Base-by-base conservation (phyloP, 1,284 basidiomycete genomes). In the Boletellus dicymbophilus region DNA sequence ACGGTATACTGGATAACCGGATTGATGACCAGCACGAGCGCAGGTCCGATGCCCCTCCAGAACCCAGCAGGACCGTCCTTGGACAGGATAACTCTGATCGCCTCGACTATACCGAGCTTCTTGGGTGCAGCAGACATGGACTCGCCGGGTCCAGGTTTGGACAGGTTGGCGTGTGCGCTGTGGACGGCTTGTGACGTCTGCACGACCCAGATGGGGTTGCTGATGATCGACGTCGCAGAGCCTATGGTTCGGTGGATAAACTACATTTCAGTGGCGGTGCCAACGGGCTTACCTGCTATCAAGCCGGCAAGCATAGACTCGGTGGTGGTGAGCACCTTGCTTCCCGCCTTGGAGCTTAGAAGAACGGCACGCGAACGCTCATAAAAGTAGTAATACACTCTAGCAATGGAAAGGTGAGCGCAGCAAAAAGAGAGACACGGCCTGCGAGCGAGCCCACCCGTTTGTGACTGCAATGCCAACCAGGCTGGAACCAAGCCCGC, bases 141-240 rank as follows among this genome's bases (percentile, higher is more conserved):
- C n/a, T n/a, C n/a, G n/a, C n/a, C n/a, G n/a, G 33, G 28, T 12
- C 65, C 53, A 10, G 67, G 57, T 3, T 72, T 71, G 1, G 67
- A 37, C 11, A 62, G 47, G n/a, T 65, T 49, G 27, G 71, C 57
- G 42, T 72, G 64, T 67, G 82, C 70, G 28, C 80, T 81, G 41
- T 77, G 80, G 21, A 92, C 89, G 13, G 89, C 85, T 67, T 98
- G 96, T 31, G 91, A 90, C 5, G 95, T 96, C 66, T 95, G 91
- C n/a, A 95, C 76, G 39, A 94, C 91, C 93, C 94, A 98, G 58
- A 99, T 90, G 1, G 96, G 96, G 71, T 98, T 99, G 68, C 88
- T 92, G 54, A 93, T 79, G 52, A 98, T 72, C 1, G 94, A 91
- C 2, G 96, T 98, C 6, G 91, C 90, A 20, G 91, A 91, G 36